Conservation (phyloP, 1,284 basidiomycete species). For the Papiliotrema nemorosa region DNA sequence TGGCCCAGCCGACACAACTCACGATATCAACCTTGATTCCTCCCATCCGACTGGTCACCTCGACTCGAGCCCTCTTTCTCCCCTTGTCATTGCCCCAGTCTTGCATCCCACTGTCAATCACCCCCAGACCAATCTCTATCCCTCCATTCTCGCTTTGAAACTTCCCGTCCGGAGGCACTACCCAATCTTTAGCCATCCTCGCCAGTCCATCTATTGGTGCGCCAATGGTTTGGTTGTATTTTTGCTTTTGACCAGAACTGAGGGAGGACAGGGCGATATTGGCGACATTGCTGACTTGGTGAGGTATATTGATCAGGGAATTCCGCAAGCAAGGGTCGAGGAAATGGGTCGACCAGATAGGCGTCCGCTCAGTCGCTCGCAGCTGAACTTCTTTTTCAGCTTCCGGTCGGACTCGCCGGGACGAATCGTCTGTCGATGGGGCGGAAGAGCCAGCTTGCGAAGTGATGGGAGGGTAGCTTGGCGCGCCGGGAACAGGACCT, state of each 20-base stretch:
- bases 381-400: conserved; percentile 25
- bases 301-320: conserved; percentile 25
- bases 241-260: conserved; percentile 18
- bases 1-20: conserved; percentile 10
- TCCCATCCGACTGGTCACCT: conserved; percentile 28
- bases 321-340: conserved; percentile 36
- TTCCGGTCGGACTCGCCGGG: conserved; percentile 8
- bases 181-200: conserved; percentile 29
- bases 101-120: conserved; percentile 28
- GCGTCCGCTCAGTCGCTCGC: conserved; percentile 22
- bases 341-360: conserved; percentile 35
- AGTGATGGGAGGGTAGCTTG: conserved; percentile 12
- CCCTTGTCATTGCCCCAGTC: conserved; percentile 27
- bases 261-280: conserved; percentile 30
- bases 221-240: conserved; percentile 30
- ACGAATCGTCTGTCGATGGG: neutral
- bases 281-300: conserved; percentile 25
- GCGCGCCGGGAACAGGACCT: conserved; percentile 9
- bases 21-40: conserved; percentile 40
- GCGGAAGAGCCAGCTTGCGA: neutral
- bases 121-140: conserved; percentile 28
- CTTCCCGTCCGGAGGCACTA: conserved; percentile 33
- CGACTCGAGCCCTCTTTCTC: conserved; percentile 35
- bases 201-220: conserved; percentile 43
- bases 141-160: conserved; percentile 35